These are phyloP conservation scores for Colletotrichum sp. DNA, from an alignment of 2,329 filamentous ascomycete genomes.

Conservation along the genomic window DNA sequence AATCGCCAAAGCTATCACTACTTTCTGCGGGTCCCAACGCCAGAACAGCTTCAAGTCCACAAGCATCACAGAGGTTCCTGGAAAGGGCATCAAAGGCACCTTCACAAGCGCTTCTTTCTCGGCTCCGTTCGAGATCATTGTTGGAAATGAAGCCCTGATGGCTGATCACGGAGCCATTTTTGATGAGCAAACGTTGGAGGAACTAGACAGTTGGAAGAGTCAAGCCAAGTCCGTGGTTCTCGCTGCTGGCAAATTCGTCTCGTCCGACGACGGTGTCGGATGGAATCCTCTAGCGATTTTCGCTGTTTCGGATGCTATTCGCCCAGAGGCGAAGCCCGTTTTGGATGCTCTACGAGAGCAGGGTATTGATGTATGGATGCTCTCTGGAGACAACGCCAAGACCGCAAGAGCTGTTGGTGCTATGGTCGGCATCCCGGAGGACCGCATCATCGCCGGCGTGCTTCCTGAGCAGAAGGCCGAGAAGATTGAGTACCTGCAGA, in stretches of 20 bases:
- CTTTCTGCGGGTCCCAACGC: constrained; percentile 57
- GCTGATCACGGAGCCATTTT: constrained; percentile 48
- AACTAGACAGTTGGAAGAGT: constrained; percentile 62
- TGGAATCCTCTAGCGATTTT: constrained; percentile 70
- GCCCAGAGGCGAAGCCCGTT: constrained; percentile 72
- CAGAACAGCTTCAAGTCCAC: constrained; percentile 37
- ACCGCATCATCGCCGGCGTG: constrained; percentile 85
- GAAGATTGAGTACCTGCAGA: constrained; percentile 69
- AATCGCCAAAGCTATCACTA: constrained; percentile 72
- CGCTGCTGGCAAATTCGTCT: constrained; percentile 47
- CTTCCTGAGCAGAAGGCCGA: constrained; percentile 83
- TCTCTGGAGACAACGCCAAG: constrained; percentile 86
- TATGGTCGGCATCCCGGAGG: constrained; percentile 73
- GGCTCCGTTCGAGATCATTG: constrained; percentile 56
- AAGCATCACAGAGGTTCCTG: constrained; percentile 69
- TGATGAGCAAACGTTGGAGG: constrained; percentile 32
- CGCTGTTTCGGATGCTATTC: constrained; percentile 81
- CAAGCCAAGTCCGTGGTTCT: constrained; percentile 70
- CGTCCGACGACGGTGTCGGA: neutral
- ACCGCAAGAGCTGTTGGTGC: constrained; percentile 82
- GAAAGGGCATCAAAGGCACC: constrained; percentile 70
- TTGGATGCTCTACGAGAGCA: constrained; percentile 67
- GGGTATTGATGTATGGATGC: constrained; percentile 84
- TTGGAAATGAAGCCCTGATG: constrained; percentile 78
- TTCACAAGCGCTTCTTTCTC: constrained; percentile 37